Conservation (phyloP, 2,329 filamentous ascomycete genomes). For the Pseudogymnoascus sp. region DNA sequence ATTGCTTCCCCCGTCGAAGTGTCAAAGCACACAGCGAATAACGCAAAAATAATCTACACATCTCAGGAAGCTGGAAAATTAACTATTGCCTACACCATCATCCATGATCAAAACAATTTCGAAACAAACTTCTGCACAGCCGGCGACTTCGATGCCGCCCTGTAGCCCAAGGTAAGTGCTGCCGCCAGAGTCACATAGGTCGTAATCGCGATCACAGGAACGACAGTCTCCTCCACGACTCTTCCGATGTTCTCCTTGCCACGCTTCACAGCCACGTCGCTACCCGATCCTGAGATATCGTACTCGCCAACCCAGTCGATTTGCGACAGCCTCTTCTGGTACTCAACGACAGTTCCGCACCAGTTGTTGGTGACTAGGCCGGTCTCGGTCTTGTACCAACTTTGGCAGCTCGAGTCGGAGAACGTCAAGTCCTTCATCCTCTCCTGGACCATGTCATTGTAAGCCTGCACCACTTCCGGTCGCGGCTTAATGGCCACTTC, state of each 20-base stretch:
- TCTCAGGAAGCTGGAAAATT: background rate
- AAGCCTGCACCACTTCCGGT: constrained; percentile 30
- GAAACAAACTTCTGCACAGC: background rate
- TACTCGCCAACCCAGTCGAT: constrained; percentile 38
- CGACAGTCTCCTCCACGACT: constrained; percentile 29
- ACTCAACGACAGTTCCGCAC: constrained; percentile 43
- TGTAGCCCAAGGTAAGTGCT: background rate
- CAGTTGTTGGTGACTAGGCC: constrained; percentile 51
- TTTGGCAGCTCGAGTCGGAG: constrained; percentile 43
- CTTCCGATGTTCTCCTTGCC: constrained; percentile 25
- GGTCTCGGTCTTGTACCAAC: constrained; percentile 47
- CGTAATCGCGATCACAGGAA: constrained; percentile 20
- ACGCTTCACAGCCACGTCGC: constrained; percentile 20
- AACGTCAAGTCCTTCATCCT: constrained; percentile 38
- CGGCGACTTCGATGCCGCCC: background rate
- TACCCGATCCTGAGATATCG: constrained; percentile 28
- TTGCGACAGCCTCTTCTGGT: constrained; percentile 38
- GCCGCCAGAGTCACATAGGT: background rate
- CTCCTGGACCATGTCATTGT: constrained; percentile 39
- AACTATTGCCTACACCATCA: background rate
- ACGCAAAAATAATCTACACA: constrained; percentile 1
- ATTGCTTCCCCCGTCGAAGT: background rate
- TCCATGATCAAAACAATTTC: background rate
- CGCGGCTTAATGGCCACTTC: constrained; percentile 39
- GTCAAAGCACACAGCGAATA: background rate